Conservation (phyloP, 2,329 filamentous ascomycete genomes). For the Emmonsia crescens region DNA sequence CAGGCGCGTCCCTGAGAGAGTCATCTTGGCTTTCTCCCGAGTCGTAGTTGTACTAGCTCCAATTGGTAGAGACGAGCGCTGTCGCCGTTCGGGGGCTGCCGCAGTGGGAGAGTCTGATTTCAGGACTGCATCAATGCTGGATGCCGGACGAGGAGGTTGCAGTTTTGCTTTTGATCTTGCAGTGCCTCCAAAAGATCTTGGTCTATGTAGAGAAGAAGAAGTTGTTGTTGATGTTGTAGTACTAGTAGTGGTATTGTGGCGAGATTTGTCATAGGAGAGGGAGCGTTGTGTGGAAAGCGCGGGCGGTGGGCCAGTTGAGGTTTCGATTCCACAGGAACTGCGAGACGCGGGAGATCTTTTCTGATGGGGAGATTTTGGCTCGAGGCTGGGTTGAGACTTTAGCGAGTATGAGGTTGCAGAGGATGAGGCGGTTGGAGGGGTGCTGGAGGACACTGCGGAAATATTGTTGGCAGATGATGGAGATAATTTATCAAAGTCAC, state of each 20-base stretch:
- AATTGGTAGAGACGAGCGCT: neutral
- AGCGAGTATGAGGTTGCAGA: slow-evolving; percentile 10
- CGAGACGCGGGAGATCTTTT: slow-evolving; percentile 38
- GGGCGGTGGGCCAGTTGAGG: slow-evolving; percentile 39
- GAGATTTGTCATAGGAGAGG: slow-evolving; percentile 25
- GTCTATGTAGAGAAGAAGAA: slow-evolving; percentile 6
- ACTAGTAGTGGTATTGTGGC: slow-evolving; percentile 11
- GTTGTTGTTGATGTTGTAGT: neutral
- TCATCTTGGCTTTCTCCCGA: slow-evolving; percentile 1
- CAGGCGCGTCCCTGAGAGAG: slow-evolving; percentile 11
- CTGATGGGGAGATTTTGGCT: slow-evolving; percentile 10
- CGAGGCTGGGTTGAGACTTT: slow-evolving; percentile 15
- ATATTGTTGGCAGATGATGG: slow-evolving; percentile 20
- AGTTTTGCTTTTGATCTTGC: slow-evolving; percentile 9
- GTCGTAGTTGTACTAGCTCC: neutral
- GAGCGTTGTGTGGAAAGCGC: slow-evolving; percentile 39
- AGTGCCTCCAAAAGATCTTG: slow-evolving; percentile 9
- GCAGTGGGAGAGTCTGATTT: slow-evolving; percentile 17
- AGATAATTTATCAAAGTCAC: slow-evolving; percentile 20
- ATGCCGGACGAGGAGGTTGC: slow-evolving; percentile 6
- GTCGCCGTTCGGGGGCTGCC: slow-evolving; percentile 21
- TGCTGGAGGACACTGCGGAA: slow-evolving; percentile 13
- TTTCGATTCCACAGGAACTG: slow-evolving; percentile 41
- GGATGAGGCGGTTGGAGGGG: slow-evolving; percentile 5
- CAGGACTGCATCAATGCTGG: slow-evolving; percentile 18